Percentiles rank a stretch among this genome's conserved stretches.
Evolutionary conservation across 176 grass and related monocot genomes (phyloP).

Genomic region (Rhipidocladum racemiflorum): DNA sequence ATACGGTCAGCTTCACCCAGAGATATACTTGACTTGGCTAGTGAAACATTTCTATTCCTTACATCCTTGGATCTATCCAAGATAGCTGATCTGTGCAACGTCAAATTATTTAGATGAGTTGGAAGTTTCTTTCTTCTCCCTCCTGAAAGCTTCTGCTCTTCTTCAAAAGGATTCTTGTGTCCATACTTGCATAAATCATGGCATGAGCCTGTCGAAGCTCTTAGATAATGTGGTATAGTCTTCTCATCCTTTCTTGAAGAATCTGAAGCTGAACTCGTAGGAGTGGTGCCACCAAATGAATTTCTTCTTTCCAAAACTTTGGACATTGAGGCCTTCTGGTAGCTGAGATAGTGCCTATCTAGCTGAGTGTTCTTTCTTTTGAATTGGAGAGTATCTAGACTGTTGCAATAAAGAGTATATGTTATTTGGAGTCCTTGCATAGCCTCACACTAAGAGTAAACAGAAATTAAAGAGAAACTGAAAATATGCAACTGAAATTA

Average conservation of each 20-base stretch:
- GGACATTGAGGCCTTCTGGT: slow-evolving; percentile 37
- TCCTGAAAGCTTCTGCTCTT: slow-evolving; percentile 25
- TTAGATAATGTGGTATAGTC: slow-evolving; percentile 59
- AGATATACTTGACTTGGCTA: slow-evolving; percentile 34
- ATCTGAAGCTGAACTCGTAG: slow-evolving; percentile 32
- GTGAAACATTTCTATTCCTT: slow-evolving; percentile 27
- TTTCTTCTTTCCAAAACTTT: slow-evolving; percentile 37
- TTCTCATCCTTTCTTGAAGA: slow-evolving; percentile 47
- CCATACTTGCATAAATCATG: slow-evolving; percentile 96
- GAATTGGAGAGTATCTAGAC: background rate
- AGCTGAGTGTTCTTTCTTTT: slow-evolving; percentile 11
- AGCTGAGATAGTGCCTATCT: background rate
- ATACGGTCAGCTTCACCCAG: slow-evolving; percentile 26
- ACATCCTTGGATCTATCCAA: slow-evolving; percentile 41
- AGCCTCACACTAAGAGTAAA: background rate
- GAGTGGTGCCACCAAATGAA: slow-evolving; percentile 42
- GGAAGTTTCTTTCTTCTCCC: slow-evolving; percentile 53
- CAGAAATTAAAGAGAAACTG: slow-evolving; percentile 1
- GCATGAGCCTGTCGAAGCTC: slow-evolving; percentile 72
- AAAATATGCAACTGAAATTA: background rate
- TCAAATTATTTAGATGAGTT: slow-evolving; percentile 41
- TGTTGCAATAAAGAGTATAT: slow-evolving; percentile 11
- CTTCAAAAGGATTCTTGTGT: slow-evolving; percentile 44
- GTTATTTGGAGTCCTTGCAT: slow-evolving; percentile 17
- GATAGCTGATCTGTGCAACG: slow-evolving; percentile 36